A percentile compares a stretch with the other conserved stretches of the same genome.
Evolutionary conservation across 176 grass and related monocot species (phyloP).

Genomic region (Eleusine indica): DNA sequence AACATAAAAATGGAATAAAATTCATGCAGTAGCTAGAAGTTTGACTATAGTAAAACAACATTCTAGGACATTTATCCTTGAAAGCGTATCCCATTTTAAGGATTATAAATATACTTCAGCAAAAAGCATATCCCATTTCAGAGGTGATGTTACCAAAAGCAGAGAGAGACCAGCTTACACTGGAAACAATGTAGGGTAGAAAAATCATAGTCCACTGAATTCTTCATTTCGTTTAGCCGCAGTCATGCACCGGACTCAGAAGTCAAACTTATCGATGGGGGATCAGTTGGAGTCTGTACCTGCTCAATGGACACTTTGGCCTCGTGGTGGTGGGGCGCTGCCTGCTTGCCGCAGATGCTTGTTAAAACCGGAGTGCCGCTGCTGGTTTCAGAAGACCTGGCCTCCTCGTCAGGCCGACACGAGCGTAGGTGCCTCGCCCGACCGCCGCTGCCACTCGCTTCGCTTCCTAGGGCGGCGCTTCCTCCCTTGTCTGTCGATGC

Average conservation of each 20-base stretch:
- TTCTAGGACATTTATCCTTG: background rate
- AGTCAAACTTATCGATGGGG: background rate
- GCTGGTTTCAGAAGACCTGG: background rate
- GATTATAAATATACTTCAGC: background rate
- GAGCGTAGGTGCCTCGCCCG: background rate
- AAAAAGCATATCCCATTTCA: background rate
- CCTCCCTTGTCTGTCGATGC: background rate
- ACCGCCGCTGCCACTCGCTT: background rate
- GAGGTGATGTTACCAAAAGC: background rate
- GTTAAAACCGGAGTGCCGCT: background rate
- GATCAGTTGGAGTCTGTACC: background rate
- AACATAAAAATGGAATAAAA: background rate
- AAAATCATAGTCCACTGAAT: background rate
- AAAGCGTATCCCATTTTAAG: background rate
- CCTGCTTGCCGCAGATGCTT: background rate
- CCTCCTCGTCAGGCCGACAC: background rate
- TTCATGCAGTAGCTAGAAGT: background rate
- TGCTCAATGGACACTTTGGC: background rate
- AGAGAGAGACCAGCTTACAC: background rate
- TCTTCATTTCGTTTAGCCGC: background rate
- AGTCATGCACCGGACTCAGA: background rate
- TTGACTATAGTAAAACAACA: background rate
- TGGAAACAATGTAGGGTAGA: background rate
- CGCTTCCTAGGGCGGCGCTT: background rate
- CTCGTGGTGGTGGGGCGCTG: background rate